Evolutionary conservation across 108 stramenopile species (phyloP), one percentile per base, ranked within the genome.

Genomic region (Conticribra weissflogii): DNA sequence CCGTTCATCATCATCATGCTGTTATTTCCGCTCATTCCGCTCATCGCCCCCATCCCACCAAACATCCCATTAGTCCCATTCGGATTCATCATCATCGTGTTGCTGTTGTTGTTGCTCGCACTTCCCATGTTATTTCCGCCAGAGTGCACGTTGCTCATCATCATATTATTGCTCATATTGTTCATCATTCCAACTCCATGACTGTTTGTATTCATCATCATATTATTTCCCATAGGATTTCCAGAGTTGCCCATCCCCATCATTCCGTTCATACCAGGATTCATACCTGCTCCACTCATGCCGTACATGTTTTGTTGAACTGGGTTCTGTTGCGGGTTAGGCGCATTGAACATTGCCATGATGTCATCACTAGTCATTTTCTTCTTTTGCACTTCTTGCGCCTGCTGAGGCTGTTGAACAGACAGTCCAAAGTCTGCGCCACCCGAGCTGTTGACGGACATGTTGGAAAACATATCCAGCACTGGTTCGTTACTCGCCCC

Each of bases 271-370:
- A 58, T 50, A 41, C 36, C 36, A 23, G 54, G 8, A 32, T 53
- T 52, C 54, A 36, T 55, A 41, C 44, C 61, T n/a, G n/a, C n/a
- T 21, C 51, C 69, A 17, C 31, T 19, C 64, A 70, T 76, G 1
- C 36, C 52, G 71, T 76, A 80, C 45, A 63, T 63, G 52, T 69
- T 62, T 52, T 69, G 73, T 54, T 70, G 74, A 68, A 74, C 56
- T 3, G 59, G 36, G 59, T 52, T 70, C 30, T 69, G 81, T 30
- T 76, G 66, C 47, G 29, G 68, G 18, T 72, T 51, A 3, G 85
- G 76, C 25, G 72, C 50, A 30, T 78, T 71, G 65, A 91, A 91
- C 81, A 91, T 77, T 34, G 83, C 73, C 85, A 91, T 25, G 58
- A 91, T 91, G 28, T 85, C 80, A 53, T 81, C 84, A 50, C 75